Conservation (phyloP, 257 asterid genomes). For the Paraleonurus japonicus region DNA sequence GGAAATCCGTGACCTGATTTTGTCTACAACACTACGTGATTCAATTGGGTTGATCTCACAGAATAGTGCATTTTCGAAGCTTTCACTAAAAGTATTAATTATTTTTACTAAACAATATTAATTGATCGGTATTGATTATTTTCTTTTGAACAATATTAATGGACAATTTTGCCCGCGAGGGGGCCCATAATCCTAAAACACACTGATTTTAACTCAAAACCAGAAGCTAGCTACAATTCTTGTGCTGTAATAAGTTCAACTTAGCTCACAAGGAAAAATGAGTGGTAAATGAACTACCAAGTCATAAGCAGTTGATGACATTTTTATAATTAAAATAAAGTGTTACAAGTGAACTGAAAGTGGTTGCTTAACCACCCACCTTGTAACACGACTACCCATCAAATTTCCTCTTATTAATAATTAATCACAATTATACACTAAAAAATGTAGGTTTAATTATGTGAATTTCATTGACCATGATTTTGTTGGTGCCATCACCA, state of each 20-base stretch:
- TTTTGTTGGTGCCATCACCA: background rate
- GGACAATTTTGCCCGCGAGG: background rate
- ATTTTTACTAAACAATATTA: too few species aligned
- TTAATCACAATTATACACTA: conserved; percentile 8
- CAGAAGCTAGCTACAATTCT: background rate
- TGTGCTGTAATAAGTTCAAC: conserved; percentile 21
- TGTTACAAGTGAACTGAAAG: conserved; percentile 28
- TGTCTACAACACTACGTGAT: too few species aligned
- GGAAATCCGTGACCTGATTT: background rate
- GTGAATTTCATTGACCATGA: conserved; percentile 26
- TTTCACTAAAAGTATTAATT: too few species aligned
- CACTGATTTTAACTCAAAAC: background rate
- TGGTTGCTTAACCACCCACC: conserved; percentile 40
- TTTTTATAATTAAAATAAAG: conserved; percentile 16
- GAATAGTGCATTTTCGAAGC: too few species aligned
- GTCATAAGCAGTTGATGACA: conserved; percentile 26
- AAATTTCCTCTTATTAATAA: conserved; percentile 20
- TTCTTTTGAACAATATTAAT: too few species aligned
- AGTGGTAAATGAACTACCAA: conserved; percentile 14
- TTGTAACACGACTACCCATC: conserved; percentile 29
- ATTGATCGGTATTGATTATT: too few species aligned
- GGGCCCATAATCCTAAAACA: background rate
- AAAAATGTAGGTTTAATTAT: conserved; percentile 9
- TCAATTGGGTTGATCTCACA: too few species aligned
- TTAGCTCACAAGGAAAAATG: conserved; percentile 32